Percentiles rank a stretch among this genome's conserved stretches.
Conservation (phyloP, 495 filamentous ascomycete species). For the Stereocaulon alpinum region DNA sequence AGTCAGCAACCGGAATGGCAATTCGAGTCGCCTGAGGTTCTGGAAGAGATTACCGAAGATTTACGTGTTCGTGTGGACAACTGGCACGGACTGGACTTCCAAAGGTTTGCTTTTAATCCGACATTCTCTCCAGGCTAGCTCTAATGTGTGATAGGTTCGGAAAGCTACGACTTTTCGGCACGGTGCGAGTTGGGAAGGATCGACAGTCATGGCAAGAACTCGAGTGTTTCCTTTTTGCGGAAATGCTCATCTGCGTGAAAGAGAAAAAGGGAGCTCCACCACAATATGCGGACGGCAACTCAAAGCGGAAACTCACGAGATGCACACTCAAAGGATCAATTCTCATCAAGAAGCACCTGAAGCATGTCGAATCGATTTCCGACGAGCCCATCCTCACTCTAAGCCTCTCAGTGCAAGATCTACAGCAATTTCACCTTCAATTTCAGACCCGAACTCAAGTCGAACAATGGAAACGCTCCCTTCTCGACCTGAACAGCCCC, state of each 20-base stretch:
- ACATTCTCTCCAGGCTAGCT: not conserved
- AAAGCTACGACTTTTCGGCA: constrained; percentile 84
- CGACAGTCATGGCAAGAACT: constrained; percentile 96
- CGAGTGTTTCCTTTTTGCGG: constrained; percentile 92
- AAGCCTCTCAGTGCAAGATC: constrained; percentile 82
- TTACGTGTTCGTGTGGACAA: constrained; percentile 83
- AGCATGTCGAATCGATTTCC: constrained; percentile 65
- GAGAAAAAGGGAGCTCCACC: constrained; percentile 69
- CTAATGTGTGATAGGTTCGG: constrained; percentile 56
- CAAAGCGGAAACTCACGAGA: constrained; percentile 53
- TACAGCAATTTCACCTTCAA: constrained; percentile 92
- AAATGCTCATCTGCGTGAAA: constrained; percentile 99
- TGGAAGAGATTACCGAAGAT: constrained; percentile 81
- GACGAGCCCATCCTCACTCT: constrained; percentile 83
- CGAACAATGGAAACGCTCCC: constrained; percentile 81
- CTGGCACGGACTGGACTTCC: constrained; percentile 97
- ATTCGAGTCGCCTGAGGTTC: constrained; percentile 49
- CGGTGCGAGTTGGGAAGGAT: constrained; percentile 90
- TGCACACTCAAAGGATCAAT: constrained; percentile 97
- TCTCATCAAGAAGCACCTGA: constrained; percentile 95
- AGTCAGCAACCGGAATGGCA: constrained; percentile 23
- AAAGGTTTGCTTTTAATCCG: constrained; percentile 43
- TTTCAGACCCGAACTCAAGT: constrained; percentile 80
- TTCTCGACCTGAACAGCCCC: constrained; percentile 66
- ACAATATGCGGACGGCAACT: constrained; percentile 43